Base-by-base conservation (phyloP, 208 protist species). In the Acanthamoeba culbertsoni region DNA sequence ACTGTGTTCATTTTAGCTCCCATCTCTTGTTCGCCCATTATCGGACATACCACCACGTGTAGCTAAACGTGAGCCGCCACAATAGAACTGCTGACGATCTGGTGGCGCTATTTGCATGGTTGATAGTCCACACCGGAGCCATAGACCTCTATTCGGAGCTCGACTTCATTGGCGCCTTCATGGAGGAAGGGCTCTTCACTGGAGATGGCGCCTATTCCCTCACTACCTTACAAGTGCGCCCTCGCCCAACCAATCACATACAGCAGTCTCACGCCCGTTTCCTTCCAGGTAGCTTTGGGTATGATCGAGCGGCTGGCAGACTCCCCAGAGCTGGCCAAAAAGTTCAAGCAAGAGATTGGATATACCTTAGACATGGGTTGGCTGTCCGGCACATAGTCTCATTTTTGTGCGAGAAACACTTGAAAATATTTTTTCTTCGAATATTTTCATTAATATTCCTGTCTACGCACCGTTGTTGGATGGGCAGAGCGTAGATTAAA, bases 351-450 rank as follows among this genome's bases (percentile, higher is more conserved):
- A 51, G 82, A 90, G 33, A 48, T 62, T 33, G 82, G 82, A 8
- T 90, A 90, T 51, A 90, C 82, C 20, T 40, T 90, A 28, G 82
- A 90, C 82, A 90, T 90, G 82, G 82, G 57, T 28, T 90, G 82
- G 82, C 57, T 90, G 10, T 82, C 71, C 33, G 37, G 10, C 26
- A 2, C 65, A 10, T 23, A 73, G 16, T 40, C 59, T 68, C 8
- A 23, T 12, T 65, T 23, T n/a, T n/a, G n/a, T n/a, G n/a, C n/a
- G n/a, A n/a, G n/a, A n/a, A n/a, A n/a, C n/a, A n/a, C n/a, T n/a
- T n/a, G n/a, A n/a, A n/a, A n/a, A n/a, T n/a, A n/a, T n/a, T n/a
- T n/a, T n/a, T n/a, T n/a, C 48, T 23, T 23, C 8, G 48, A 23
- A 55, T 8, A 55, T 55, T 55, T 55, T 55, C 18, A 55, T 55